Evolutionary conservation across 2,329 filamentous ascomycete species (phyloP).

Genomic region (Paradendryphiella salina): DNA sequence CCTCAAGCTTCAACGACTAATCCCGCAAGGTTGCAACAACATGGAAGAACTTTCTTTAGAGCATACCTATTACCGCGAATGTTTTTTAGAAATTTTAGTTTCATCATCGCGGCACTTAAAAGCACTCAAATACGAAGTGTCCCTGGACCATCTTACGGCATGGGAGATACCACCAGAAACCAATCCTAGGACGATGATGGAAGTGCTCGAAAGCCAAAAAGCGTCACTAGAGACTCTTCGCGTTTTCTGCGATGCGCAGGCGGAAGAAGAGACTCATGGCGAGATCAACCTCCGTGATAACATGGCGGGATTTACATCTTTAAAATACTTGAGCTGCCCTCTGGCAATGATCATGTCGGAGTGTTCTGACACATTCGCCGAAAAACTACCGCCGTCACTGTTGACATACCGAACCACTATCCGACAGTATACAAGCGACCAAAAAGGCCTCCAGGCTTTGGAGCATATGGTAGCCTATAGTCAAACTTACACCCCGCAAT

Average conservation of each 20-base stretch:
- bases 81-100: constrained; percentile 21
- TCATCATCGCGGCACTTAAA: constrained; percentile 20
- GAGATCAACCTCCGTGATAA: constrained; percentile 6
- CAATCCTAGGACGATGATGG: constrained; percentile 2
- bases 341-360: constrained; percentile 11
- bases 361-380: constrained; percentile 9
- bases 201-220: constrained; percentile 18
- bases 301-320: constrained; percentile 14
- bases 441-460: constrained; percentile 14
- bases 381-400: constrained; percentile 21
- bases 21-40: constrained; percentile 22
- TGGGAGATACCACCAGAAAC: constrained; percentile 1
- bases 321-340: constrained; percentile 21
- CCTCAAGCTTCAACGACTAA: constrained; percentile 16
- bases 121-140: constrained; percentile 18
- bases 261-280: constrained; percentile 1
- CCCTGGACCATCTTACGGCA: constrained; percentile 5
- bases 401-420: constrained; percentile 11
- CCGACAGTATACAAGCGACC: constrained; percentile 7
- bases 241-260: constrained; percentile 6
- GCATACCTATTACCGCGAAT: constrained; percentile 12
- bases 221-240: constrained; percentile 16
- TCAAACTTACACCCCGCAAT: constrained; percentile 6
- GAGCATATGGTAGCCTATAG: constrained; percentile 17
- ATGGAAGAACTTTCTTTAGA: constrained; percentile 24